Base-by-base conservation (phyloP, 2,329 filamentous ascomycete genomes). In the Dactylellina haptotyla region DNA sequence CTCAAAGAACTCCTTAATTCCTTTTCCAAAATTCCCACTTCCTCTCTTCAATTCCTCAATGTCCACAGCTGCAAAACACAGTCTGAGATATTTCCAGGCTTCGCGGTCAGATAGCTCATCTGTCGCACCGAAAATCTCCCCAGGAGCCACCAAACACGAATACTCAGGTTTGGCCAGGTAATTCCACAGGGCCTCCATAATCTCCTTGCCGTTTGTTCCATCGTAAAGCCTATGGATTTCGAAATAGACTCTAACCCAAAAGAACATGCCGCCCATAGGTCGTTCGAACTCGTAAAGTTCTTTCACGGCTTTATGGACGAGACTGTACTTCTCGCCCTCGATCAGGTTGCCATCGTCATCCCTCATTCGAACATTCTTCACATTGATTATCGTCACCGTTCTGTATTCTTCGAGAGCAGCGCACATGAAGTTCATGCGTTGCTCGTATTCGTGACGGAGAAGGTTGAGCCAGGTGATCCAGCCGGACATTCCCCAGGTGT, bases 381-480 rank as follows among this genome's bases (percentile, higher is more conserved):
- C 25, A 20, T 65, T 61, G 26, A 72, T 65, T 41, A 72, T 72
- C 2, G 67, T 72, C 2, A 72, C 67, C 16, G 43, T 53, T 34
- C 37, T 43, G 26, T 51, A 63, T 41, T 43, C 59, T 28, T 72
- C 67, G 12, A 97, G 86, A 59, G 87, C 85, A 5, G 82, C 82
- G 81, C 89, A 90, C 92, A 97, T 96, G 75, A 83, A 82, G 77
- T 86, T 86, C 92, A 97, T 96, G 70, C 93, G 88, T 41, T 89
- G 85, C 83, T 96, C 91, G 81, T 97, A 97, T 77, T 88, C 87
- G 65, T 90, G 91, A 25, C 93, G 87, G 12, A 97, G 85, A 5
- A 93, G 92, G 73, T 89, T 90, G 23, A 97, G 87, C 93, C 93
- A 97, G 76, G 91, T 89, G 12, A 97, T 89, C 92, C 92, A 97